Conservation (phyloP, 768 basidiomycete species). For the Rhizopogon vinicolor region DNA sequence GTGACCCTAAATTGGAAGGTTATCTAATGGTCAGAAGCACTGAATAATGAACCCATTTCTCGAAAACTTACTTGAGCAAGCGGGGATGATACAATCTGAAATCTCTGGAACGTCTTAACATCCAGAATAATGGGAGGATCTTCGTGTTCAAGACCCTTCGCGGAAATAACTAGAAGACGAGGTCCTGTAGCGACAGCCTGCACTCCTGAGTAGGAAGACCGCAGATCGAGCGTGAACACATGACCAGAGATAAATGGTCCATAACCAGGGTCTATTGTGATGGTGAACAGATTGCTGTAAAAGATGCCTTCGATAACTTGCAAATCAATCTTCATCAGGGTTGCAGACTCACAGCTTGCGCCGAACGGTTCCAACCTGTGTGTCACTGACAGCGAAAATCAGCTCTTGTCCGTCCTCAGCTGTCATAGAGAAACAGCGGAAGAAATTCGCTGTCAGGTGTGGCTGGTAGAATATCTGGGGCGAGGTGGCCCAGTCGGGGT, state of each 20-base stretch:
- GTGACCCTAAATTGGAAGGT: not conserved
- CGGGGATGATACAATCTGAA: not conserved
- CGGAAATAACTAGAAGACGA: conserved; percentile 3
- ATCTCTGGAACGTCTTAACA: not conserved
- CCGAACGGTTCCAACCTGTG: not conserved
- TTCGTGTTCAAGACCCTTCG: not conserved
- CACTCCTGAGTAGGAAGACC: not conserved
- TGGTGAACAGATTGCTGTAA: not conserved
- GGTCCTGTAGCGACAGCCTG: not conserved
- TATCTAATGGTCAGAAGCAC: not conserved
- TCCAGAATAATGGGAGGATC: conserved; percentile 2
- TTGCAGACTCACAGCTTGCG: conserved; percentile 2
- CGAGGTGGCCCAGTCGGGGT: not conserved
- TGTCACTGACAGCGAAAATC: conserved; percentile 6
- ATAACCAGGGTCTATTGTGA: not conserved
- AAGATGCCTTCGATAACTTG: not conserved
- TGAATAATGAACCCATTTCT: not conserved
- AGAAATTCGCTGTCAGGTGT: conserved; percentile 3
- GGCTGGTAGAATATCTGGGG: conserved; percentile 2
- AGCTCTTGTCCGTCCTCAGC: conserved; percentile 1
- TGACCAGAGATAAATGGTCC: not conserved
- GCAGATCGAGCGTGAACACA: conserved; percentile 1
- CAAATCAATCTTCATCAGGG: not conserved
- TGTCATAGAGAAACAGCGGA: conserved; percentile 2
- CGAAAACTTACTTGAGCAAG: not conserved